phyloP scores from a whole-genome alignment of 2,329 filamentous ascomycete genomes.

The Aspergillus calidoustus region DNA sequence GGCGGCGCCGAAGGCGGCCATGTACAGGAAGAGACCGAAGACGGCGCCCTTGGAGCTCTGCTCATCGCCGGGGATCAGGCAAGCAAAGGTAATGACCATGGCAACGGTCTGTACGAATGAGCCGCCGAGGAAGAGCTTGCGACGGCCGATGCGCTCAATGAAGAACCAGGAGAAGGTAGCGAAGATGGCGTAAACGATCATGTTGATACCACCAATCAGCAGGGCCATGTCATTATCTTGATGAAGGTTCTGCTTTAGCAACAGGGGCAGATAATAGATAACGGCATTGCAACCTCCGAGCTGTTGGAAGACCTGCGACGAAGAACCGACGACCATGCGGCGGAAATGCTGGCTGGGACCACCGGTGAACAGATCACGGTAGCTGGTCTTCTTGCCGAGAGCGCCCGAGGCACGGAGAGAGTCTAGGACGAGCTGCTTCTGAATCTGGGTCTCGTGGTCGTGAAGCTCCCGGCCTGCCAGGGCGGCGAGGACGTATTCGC shows the following conservation, averaged over 20 bases:
- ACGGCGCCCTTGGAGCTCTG: slow-evolving; percentile 44
- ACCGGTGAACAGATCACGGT: slow-evolving; percentile 49
- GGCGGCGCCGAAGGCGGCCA: slow-evolving; percentile 69
- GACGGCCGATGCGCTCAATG: slow-evolving; percentile 55
- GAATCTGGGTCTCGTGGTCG: slow-evolving; percentile 60
- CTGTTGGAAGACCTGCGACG: slow-evolving; percentile 53
- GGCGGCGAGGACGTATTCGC: slow-evolving; percentile 55
- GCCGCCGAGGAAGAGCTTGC: slow-evolving; percentile 48
- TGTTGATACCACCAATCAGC: slow-evolving; percentile 58
- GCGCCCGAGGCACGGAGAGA: slow-evolving; percentile 66
- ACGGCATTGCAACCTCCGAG: slow-evolving; percentile 56
- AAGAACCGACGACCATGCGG: slow-evolving; percentile 47
- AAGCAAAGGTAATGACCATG: slow-evolving; percentile 47
- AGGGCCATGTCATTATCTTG: slow-evolving; percentile 49
- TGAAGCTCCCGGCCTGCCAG: slow-evolving; percentile 55
- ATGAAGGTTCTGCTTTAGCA: slow-evolving; percentile 53
- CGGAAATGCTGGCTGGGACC: slow-evolving; percentile 47
- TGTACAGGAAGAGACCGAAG: slow-evolving; percentile 71
- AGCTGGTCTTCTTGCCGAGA: slow-evolving; percentile 51
- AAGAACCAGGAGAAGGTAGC: slow-evolving; percentile 54
- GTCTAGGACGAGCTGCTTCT: slow-evolving; percentile 72
- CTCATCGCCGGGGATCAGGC: slow-evolving; percentile 38
- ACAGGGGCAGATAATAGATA: slow-evolving; percentile 54
- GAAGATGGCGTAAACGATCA: slow-evolving; percentile 51
- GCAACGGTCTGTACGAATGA: slow-evolving; percentile 44